Evolutionary conservation across 2,329 filamentous ascomycete species (phyloP), one percentile per base, ranked within the genome.

Genomic region (Calonectria ilicicola): DNA sequence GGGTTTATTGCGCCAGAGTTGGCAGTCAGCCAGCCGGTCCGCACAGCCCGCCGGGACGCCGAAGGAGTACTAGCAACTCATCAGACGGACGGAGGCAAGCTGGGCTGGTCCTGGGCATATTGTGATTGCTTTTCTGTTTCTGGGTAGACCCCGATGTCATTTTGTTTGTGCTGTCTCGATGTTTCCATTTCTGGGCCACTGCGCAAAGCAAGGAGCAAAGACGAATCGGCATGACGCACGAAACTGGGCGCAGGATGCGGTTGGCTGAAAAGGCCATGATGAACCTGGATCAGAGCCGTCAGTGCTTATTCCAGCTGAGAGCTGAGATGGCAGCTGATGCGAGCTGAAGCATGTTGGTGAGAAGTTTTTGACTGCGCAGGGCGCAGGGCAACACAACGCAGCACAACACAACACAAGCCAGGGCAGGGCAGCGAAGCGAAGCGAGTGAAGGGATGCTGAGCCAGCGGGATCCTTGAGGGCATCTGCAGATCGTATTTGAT

Each of bases 401-500:
- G n/a, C n/a, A n/a, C n/a, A n/a, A n/a, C n/a, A n/a, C n/a, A n/a
- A n/a, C n/a, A n/a, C n/a, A n/a, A n/a, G n/a, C n/a, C n/a, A n/a
- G n/a, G n/a, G n/a, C n/a, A n/a, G n/a, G n/a, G n/a, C n/a, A n/a
- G n/a, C n/a, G n/a, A n/a, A n/a, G 65, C 42, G n/a, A 26, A 23
- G 21, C 44, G 19, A 27, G 56, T 49, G 53, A 14, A 23, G 9
- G 9, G 21, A 21, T 42, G 40, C 47, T 19, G 15, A 56, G 53
- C 9, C 51, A 21, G 23, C 26, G 12, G 17, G 17, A 58, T 56
- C 46, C 64, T 19, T 47, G 51, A 67, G 51, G 44, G 19, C 53
- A 68, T 68, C 65, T 68, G 65, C 65, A 68, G 65, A 62, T 68
- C 65, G 65, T 62, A 67, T 67, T 67, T 63, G 58, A 63, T 44